Evolutionary conservation across 176 grass and related monocot species (phyloP), one percentile per base, ranked within the genome.

Genomic region (Canna indica): DNA sequence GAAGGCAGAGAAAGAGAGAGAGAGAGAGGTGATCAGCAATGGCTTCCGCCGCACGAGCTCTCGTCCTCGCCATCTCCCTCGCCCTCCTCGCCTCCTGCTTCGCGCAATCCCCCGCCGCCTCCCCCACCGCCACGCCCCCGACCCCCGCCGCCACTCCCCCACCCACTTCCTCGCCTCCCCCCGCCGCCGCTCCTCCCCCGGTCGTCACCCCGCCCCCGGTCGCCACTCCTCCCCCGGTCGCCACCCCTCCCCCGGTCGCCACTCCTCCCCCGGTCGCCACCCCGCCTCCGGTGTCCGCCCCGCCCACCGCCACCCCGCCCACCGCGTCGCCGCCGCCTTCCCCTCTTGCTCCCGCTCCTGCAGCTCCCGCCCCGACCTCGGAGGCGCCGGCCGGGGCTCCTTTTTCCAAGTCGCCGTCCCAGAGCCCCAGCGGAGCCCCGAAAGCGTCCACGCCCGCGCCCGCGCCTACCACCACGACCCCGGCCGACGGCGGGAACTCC

Each of bases 61-160:
- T 73, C 24, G 64, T 64, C 75, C 48, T 86, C 71, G 76, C 32
- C 80, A 71, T 84, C 42, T 59, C 73, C 50, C 36, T 59, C 3
- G 59, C 66, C 35, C 34, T 87, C 72, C 46, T 77, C 67, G 80
- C 76, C 58, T 33, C 73, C 15, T 60, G 27, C 79, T 70, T 71
- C 75, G 79, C 79, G 46, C 79, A 82, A 63, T 32, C 79, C 2
- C 59, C 59, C 13, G 59, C 59, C 13, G 9, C 67, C 22, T 17
- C 67, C 41, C 42, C 67, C 10, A 38, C 60, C n/a, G 54, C 59
- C 8, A 3, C 15, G 18, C 39, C 67, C 5, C 39, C 67, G 0
- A 12, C 41, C 39, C 35, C 64, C 36, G 36, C 64, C 36, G 22
- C 22, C 35, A 36, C 64, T 17, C 64, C 64, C 22, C 64, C 64